phyloP scores from a whole-genome alignment of 2,329 filamentous ascomycete species.

The Fusarium begoniae region DNA sequence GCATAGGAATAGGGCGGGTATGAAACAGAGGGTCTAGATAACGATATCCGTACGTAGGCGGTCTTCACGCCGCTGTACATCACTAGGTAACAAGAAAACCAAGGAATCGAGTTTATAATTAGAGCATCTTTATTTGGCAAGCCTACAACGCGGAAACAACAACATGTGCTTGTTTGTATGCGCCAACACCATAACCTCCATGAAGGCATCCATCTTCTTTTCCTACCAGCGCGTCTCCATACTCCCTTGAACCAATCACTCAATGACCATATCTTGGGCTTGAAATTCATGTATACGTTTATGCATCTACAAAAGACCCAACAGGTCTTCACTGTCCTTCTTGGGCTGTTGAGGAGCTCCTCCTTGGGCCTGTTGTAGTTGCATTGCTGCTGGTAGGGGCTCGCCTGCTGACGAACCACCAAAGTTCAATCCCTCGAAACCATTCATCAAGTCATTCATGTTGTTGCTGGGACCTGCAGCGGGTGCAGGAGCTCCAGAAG shows the following conservation, averaged over 20 bases:
- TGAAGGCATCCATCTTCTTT: constrained; percentile 32
- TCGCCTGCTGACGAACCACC: constrained; percentile 64
- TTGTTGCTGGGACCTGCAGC: constrained; percentile 59
- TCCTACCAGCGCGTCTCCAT: constrained; percentile 26
- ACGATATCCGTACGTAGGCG: constrained; percentile 23
- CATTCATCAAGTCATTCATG: constrained; percentile 89
- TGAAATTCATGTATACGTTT: constrained; percentile 9
- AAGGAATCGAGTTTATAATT: constrained; percentile 30
- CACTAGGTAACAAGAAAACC: constrained; percentile 8
- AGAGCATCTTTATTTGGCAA: constrained; percentile 36
- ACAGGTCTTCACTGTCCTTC: constrained; percentile 70
- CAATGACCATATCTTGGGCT: constrained; percentile 14
- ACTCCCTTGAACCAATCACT: constrained; percentile 26
- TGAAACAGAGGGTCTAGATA: neutral
- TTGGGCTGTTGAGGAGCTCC: constrained; percentile 55
- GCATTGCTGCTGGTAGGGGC: constrained; percentile 71
- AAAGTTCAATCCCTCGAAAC: constrained; percentile 84
- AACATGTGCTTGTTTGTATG: constrained; percentile 30
- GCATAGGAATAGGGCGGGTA: neutral
- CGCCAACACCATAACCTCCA: constrained; percentile 29
- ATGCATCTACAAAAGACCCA: constrained; percentile 52
- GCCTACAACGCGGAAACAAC: constrained; percentile 31
- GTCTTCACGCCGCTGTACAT: constrained; percentile 24
- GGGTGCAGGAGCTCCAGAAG: constrained; percentile 53
- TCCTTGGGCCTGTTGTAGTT: constrained; percentile 56